Conservation (phyloP, 495 filamentous ascomycete genomes). For the Collariella sp. region DNA sequence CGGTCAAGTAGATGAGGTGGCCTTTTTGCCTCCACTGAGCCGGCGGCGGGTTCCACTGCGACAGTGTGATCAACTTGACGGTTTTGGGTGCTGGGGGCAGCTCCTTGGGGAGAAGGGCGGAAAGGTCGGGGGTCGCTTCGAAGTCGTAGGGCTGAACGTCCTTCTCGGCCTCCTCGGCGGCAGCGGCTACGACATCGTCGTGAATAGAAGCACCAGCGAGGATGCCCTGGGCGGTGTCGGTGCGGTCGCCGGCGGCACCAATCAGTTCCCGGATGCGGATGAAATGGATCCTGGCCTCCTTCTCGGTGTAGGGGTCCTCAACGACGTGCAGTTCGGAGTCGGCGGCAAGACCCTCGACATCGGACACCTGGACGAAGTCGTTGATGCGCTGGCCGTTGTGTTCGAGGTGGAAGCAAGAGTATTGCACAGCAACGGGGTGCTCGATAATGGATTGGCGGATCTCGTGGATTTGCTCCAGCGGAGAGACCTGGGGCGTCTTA, state of each 20-base stretch:
- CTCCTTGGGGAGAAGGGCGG: slow-evolving; percentile 59
- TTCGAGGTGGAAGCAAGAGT: slow-evolving; percentile 98
- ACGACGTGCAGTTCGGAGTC: slow-evolving; percentile 72
- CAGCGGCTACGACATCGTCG: slow-evolving; percentile 54
- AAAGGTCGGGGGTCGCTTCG: slow-evolving; percentile 53
- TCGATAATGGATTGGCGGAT: slow-evolving; percentile 95
- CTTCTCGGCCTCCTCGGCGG: slow-evolving; percentile 44
- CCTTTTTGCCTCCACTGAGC: slow-evolving; percentile 83
- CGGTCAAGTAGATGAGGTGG: slow-evolving; percentile 83
- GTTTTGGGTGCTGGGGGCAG: slow-evolving; percentile 69
- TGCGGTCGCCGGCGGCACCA: slow-evolving; percentile 78
- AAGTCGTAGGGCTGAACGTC: slow-evolving; percentile 67
- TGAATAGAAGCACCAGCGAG: slow-evolving; percentile 80
- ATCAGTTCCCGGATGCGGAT: slow-evolving; percentile 85
- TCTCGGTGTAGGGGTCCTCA: slow-evolving; percentile 97
- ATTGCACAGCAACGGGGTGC: slow-evolving; percentile 84
- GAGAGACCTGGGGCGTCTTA: slow-evolving; percentile 60
- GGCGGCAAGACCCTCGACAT: slow-evolving; percentile 67
- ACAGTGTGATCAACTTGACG: slow-evolving; percentile 78
- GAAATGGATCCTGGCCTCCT: slow-evolving; percentile 92
- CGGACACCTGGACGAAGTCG: slow-evolving; percentile 88
- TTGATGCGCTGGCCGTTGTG: slow-evolving; percentile 78
- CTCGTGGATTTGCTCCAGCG: slow-evolving; percentile 94
- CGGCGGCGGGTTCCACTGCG: slow-evolving; percentile 93
- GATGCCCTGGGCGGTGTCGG: slow-evolving; percentile 82